Conservation (phyloP, 2,329 filamentous ascomycete genomes). For the Alternaria alternata region DNA sequence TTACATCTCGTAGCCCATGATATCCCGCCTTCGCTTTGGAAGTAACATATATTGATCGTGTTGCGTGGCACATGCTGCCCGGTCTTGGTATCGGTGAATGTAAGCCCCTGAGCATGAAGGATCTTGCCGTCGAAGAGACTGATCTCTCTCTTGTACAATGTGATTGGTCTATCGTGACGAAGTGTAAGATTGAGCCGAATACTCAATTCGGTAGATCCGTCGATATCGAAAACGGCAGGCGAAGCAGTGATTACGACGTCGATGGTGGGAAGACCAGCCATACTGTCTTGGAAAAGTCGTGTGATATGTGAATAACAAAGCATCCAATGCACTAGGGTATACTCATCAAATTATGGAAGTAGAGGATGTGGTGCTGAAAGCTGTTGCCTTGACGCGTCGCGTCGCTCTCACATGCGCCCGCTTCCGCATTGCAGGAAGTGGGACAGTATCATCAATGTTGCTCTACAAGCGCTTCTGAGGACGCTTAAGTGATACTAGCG, state of each 20-base stretch:
- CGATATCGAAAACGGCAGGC: conserved; percentile 6
- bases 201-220: not conserved
- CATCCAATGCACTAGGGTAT: not conserved
- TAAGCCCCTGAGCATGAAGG: not conserved
- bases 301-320: not conserved
- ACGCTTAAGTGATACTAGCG: rapidly evolving
- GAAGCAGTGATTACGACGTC: conserved; percentile 3
- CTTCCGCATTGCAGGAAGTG: not conserved
- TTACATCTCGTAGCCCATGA: not conserved
- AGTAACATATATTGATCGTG: not conserved
- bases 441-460: not conserved
- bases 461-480: not conserved
- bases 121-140: conserved; percentile 9
- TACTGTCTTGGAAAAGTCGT: not conserved
- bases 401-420: not conserved
- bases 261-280: not conserved
- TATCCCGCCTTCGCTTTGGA: not conserved
- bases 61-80: conserved; percentile 1
- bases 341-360: not conserved
- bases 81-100: conserved; percentile 6
- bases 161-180: not conserved
- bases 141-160: not conserved
- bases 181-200: conserved; percentile 2
- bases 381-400: not conserved
- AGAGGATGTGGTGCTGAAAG: not conserved